A percentile compares a stretch with the other conserved stretches of the same genome.
phyloP scores from a whole-genome alignment of 371 early-diverging fungal species.

The Lichtheimia ornata region DNA sequence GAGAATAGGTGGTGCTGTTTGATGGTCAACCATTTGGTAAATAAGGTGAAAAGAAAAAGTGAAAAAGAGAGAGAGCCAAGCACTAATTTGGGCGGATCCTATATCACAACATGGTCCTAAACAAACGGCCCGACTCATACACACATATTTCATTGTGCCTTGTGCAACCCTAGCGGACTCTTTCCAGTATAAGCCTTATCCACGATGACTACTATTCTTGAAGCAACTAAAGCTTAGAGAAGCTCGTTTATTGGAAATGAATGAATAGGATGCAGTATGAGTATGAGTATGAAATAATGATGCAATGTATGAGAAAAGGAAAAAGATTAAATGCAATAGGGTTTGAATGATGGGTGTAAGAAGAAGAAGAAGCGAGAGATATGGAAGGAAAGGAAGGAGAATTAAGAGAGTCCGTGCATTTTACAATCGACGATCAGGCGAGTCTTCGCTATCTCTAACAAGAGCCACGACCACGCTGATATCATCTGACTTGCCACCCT shows the following conservation, averaged over 20 bases:
- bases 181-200: no score
- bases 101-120: no score
- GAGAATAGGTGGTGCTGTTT: background rate
- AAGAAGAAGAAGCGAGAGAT: background rate
- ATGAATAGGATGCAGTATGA: no score
- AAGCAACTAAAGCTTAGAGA: no score
- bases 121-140: no score
- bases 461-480: constrained; percentile 80
- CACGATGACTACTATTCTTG: no score
- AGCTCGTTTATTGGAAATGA: no score
- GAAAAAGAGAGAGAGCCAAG: background rate
- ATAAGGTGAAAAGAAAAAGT: background rate
- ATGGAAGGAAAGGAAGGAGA: background rate
- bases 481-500: constrained; percentile 87
- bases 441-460: constrained; percentile 63
- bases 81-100: no score
- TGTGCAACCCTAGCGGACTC: no score
- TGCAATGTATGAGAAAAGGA: background rate
- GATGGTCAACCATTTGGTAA: background rate
- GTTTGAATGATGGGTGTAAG: background rate
- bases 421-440: constrained; percentile 46
- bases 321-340: constrained; percentile 4
- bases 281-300: background rate
- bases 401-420: background rate
- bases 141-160: no score